Evolutionary conservation across 495 filamentous ascomycete genomes (phyloP).

Genomic region (Aspergillus olivimuriae): DNA sequence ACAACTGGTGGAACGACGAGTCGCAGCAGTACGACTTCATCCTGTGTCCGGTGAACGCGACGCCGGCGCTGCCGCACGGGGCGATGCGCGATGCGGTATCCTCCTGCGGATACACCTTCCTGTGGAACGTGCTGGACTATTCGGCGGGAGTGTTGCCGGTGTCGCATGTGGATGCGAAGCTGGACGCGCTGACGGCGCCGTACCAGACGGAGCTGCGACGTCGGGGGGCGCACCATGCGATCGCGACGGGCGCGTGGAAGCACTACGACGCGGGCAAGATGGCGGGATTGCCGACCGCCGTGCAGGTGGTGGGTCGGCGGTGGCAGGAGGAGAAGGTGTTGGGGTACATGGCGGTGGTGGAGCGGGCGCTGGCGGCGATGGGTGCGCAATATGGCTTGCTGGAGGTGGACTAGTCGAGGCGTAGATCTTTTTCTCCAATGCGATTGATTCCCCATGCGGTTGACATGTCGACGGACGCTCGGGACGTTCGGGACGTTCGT

Average conservation of each 20-base stretch:
- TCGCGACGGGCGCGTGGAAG: constrained; percentile 79
- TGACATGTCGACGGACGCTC: no score
- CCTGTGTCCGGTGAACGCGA: constrained; percentile 80
- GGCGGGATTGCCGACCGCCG: constrained; percentile 79
- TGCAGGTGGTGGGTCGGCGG: constrained; percentile 79
- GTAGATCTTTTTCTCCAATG: no score
- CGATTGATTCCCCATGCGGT: no score
- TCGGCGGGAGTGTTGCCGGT: constrained; percentile 79
- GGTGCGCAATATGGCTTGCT: constrained; percentile 58
- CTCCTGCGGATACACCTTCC: constrained; percentile 90
- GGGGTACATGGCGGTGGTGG: constrained; percentile 72
- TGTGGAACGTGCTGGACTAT: constrained; percentile 95
- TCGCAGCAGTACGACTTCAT: constrained; percentile 67
- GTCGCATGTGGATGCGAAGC: constrained; percentile 66
- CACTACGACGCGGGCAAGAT: constrained; percentile 80
- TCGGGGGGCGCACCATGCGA: constrained; percentile 55
- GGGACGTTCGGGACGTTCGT: background rate
- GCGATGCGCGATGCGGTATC: constrained; percentile 83
- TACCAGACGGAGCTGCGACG: constrained; percentile 43
- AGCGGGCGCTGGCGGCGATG: constrained; percentile 59
- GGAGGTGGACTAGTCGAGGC: constrained; percentile 42
- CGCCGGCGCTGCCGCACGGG: constrained; percentile 80
- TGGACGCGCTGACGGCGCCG: constrained; percentile 56
- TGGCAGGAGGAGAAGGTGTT: constrained; percentile 92
- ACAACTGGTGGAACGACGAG: constrained; percentile 72